These are phyloP conservation scores for Blastocystis hominis DNA, from an alignment of 352 stramenopile species.

Conservation along the genomic window DNA sequence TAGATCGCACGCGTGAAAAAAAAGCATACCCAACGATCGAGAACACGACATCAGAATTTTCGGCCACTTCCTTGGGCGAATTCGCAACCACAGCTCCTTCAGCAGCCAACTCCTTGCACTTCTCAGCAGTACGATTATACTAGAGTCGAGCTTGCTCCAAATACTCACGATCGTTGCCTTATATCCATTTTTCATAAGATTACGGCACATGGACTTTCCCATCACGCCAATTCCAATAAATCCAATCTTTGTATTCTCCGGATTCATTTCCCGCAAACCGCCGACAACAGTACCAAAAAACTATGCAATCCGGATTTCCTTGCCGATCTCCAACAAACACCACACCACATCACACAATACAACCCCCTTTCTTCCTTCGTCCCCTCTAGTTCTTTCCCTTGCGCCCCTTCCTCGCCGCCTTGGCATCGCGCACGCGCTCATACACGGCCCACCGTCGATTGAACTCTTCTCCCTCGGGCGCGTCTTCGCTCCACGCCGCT, in stretches of 20 bases:
- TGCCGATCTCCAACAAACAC: not conserved
- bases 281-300: not conserved
- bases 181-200: constrained; percentile 76
- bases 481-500: not conserved
- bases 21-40: constrained; percentile 73
- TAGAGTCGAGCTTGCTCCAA: not conserved
- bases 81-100: constrained; percentile 70
- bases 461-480: constrained; percentile 72
- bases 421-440: constrained; percentile 61
- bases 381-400: not conserved
- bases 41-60: constrained; percentile 76
- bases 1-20: not conserved
- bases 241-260: constrained; percentile 65
- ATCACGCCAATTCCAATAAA: constrained; percentile 78
- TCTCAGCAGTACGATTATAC: constrained; percentile 71
- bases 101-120: constrained; percentile 70
- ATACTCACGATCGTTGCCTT: constrained; percentile 67
- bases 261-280: constrained; percentile 15
- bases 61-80: constrained; percentile 73
- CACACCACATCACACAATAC: not conserved
- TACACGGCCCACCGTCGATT: constrained; percentile 79
- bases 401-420: not conserved
- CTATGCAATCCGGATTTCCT: not conserved
- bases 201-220: constrained; percentile 75
- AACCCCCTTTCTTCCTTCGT: not conserved